Evolutionary conservation across 2,329 filamentous ascomycete species (phyloP).

Genomic region (Coniochaeta sp.): DNA sequence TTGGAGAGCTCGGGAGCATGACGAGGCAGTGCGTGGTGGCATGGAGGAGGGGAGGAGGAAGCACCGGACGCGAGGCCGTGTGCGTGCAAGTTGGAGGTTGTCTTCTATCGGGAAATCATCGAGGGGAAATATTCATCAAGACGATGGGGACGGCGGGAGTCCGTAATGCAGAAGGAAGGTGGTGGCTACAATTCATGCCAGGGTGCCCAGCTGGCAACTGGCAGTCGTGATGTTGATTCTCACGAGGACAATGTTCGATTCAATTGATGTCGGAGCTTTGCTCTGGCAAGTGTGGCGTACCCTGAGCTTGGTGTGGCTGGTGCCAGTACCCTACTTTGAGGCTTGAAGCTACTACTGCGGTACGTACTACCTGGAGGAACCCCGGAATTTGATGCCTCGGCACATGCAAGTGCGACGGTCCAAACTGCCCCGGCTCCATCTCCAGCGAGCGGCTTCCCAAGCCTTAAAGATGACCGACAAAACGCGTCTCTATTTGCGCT

Average conservation of each 20-base stretch:
- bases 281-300: not conserved
- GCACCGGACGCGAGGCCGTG: not conserved
- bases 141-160: not conserved
- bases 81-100: not conserved
- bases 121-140: not conserved
- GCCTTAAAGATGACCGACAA: not conserved
- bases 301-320: not conserved
- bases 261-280: not conserved
- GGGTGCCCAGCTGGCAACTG: not conserved
- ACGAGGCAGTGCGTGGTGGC: constrained; percentile 35
- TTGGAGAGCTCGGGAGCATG: constrained; percentile 41
- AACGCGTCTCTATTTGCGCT: not conserved
- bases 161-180: not conserved
- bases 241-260: not conserved
- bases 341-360: not conserved
- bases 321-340: not conserved
- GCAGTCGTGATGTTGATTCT: not conserved
- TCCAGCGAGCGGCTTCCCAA: not conserved
- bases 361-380: too few relatives aligned
- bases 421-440: not conserved
- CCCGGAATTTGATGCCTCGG: constrained; percentile 3
- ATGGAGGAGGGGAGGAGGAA: constrained; percentile 21
- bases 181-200: not conserved
- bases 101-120: not conserved
- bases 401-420: not conserved